Conservation (phyloP, 305 asterid species). For the Coffea humblotiana region DNA sequence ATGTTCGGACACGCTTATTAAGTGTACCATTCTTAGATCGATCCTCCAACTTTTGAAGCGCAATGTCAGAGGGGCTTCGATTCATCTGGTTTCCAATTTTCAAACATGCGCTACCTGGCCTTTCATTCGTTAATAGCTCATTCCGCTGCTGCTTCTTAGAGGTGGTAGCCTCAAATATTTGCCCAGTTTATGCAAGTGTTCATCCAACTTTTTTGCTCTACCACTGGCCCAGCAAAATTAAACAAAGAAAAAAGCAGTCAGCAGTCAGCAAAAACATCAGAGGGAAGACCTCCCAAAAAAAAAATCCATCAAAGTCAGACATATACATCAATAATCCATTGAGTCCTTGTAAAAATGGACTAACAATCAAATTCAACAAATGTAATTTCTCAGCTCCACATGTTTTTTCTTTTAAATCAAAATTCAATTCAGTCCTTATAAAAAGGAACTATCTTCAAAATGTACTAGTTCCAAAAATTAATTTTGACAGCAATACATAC, state of each 20-base stretch:
- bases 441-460: not conserved
- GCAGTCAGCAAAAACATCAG: not conserved
- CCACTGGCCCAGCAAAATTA: constrained; percentile 53
- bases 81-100: constrained; percentile 76
- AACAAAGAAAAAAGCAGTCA: not conserved
- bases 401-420: too few relatives aligned
- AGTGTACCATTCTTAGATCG: constrained; percentile 75
- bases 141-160: constrained; percentile 77
- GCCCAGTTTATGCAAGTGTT: constrained; percentile 63
- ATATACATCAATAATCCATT: constrained; percentile 9
- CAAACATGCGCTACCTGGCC: constrained; percentile 61
- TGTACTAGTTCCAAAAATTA: not conserved
- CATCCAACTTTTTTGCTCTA: constrained; percentile 77
- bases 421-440: not conserved
- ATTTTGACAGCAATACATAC: not conserved
- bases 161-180: constrained; percentile 55
- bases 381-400: not conserved
- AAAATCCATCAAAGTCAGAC: constrained; percentile 6
- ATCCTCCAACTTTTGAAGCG: constrained; percentile 68
- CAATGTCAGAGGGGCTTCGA: constrained; percentile 63
- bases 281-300: not conserved
- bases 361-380: not conserved
- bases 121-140: constrained; percentile 68
- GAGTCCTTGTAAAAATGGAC: not conserved
- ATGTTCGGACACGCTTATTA: constrained; percentile 86